These are phyloP conservation scores for Phoma sp. DNA, from an alignment of 2,329 filamentous ascomycete species.

Conservation along the genomic window DNA sequence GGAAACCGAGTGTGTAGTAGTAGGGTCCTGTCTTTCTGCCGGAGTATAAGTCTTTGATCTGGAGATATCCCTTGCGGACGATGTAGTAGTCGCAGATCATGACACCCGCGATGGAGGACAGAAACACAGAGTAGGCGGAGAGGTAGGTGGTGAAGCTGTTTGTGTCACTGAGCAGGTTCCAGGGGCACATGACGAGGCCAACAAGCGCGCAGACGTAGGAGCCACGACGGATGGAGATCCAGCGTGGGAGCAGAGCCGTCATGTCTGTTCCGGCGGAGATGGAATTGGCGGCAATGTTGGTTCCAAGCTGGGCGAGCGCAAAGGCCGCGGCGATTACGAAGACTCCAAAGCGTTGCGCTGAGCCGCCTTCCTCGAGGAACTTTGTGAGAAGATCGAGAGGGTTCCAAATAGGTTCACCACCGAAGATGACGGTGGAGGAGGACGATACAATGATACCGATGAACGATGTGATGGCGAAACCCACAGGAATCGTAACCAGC, in stretches of 20 bases:
- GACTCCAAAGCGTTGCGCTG: constrained; percentile 55
- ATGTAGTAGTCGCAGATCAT: constrained; percentile 88
- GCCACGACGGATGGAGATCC: constrained; percentile 83
- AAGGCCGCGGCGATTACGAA: constrained; percentile 60
- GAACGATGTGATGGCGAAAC: constrained; percentile 74
- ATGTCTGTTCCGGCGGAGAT: constrained; percentile 84
- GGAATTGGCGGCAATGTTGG: constrained; percentile 86
- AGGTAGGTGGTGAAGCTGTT: constrained; percentile 93
- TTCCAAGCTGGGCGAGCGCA: constrained; percentile 79
- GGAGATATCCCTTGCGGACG: constrained; percentile 81
- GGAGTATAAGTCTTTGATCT: constrained; percentile 80
- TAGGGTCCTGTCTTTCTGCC: constrained; percentile 72
- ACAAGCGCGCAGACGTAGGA: constrained; percentile 83
- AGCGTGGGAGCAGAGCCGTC: constrained; percentile 79
- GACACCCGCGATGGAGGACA: constrained; percentile 92
- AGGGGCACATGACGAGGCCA: constrained; percentile 86
- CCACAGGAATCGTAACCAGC: constrained; percentile 61
- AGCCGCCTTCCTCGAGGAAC: constrained; percentile 52
- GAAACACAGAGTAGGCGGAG: constrained; percentile 89
- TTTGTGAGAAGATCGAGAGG: constrained; percentile 50
- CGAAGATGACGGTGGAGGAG: constrained; percentile 53
- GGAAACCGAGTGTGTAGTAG: constrained; percentile 74
- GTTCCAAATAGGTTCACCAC: constrained; percentile 52
- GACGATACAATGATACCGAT: constrained; percentile 66
- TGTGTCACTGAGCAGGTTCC: constrained; percentile 73